Percentiles rank a stretch among this genome's conserved stretches.
Evolutionary conservation across 108 stramenopile species (phyloP).

Genomic region (Nitzschia sp.): DNA sequence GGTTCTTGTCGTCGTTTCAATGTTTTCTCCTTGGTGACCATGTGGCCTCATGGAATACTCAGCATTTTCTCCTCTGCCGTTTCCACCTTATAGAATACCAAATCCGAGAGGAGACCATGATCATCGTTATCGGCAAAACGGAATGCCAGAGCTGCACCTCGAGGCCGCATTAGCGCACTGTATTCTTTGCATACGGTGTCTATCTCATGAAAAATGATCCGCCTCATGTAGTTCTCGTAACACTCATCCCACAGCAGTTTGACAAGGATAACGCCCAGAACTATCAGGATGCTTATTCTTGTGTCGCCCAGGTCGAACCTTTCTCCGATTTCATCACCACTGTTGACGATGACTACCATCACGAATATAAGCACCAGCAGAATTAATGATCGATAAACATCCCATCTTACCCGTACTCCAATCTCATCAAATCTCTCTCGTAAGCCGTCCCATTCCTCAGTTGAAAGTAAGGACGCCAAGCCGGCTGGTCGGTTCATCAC

Average conservation of each 20-base stretch:
- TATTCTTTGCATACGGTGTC: background rate
- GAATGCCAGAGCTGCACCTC: background rate
- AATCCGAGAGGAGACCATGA: background rate
- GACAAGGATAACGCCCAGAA: conserved; percentile 1
- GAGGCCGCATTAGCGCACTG: background rate
- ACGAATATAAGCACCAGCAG: background rate
- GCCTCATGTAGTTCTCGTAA: background rate
- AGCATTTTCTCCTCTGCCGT: background rate
- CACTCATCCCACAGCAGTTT: conserved; percentile 3
- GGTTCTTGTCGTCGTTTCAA: too few species aligned
- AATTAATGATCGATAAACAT: background rate
- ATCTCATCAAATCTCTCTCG: background rate
- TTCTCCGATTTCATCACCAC: background rate
- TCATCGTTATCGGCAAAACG: conserved; percentile 6
- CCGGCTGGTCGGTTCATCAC: background rate
- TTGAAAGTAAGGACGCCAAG: background rate
- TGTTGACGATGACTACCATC: background rate
- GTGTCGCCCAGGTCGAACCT: background rate
- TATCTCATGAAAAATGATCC: background rate
- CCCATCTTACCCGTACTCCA: conserved; percentile 1
- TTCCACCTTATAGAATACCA: background rate
- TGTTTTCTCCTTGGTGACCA: too few species aligned
- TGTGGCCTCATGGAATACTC: background rate
- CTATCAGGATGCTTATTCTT: background rate
- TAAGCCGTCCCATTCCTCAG: background rate